Evolutionary conservation across 768 basidiomycete genomes (phyloP).

Genomic region (Paxillus involutus): DNA sequence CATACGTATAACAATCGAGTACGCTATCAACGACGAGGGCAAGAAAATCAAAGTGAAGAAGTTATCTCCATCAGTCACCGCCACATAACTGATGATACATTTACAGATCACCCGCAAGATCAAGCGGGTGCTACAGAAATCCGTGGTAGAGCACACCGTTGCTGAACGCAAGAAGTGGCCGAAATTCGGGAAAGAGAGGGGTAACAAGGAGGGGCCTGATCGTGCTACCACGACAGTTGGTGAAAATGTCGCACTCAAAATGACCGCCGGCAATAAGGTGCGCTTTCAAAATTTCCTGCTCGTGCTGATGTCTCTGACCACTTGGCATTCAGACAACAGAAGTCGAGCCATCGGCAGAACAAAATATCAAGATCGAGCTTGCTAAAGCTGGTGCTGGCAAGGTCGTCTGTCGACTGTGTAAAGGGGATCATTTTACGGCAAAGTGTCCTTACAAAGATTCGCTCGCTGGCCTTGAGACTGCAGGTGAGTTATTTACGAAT

Average conservation of each 20-base stretch:
- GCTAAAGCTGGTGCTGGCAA: slow-evolving; percentile 80
- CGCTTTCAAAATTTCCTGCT: slow-evolving; percentile 3
- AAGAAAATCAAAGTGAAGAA: slow-evolving; percentile 84
- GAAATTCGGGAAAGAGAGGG: slow-evolving; percentile 92
- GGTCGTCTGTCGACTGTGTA: slow-evolving; percentile 90
- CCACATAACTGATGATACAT: not conserved
- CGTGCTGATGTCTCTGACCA: not conserved
- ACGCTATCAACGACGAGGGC: slow-evolving; percentile 84
- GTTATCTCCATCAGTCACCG: not conserved
- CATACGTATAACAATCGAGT: slow-evolving; percentile 81
- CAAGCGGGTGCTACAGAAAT: slow-evolving; percentile 84
- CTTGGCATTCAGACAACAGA: slow-evolving; percentile 50
- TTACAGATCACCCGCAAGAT: slow-evolving; percentile 83
- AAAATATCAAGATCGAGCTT: slow-evolving; percentile 63
- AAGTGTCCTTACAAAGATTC: slow-evolving; percentile 99
- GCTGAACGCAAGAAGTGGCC: slow-evolving; percentile 92
- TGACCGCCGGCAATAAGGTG: slow-evolving; percentile 65
- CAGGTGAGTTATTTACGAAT: slow-evolving; percentile 38
- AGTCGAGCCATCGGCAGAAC: slow-evolving; percentile 63
- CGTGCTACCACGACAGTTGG: slow-evolving; percentile 92
- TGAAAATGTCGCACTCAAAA: slow-evolving; percentile 64
- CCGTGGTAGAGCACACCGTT: slow-evolving; percentile 90
- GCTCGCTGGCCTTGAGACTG: slow-evolving; percentile 70
- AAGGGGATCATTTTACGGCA: slow-evolving; percentile 96
- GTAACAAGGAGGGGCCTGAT: slow-evolving; percentile 86